Percentiles rank a stretch among this genome's conserved stretches.
Conservation (phyloP, 768 basidiomycete genomes). For the Wakefieldia striispora region DNA sequence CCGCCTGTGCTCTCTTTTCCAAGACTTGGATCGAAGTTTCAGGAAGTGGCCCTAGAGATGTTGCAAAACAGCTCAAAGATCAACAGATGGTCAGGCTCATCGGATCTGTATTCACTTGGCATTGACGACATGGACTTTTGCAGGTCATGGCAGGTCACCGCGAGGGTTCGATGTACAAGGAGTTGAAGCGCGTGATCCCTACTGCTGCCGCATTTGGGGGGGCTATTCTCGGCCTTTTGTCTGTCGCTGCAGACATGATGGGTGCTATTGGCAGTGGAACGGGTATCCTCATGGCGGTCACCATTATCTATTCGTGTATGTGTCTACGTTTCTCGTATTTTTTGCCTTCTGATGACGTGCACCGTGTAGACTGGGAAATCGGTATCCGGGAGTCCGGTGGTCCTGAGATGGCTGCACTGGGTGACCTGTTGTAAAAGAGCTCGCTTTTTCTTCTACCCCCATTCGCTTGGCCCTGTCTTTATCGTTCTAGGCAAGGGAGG, state of each 20-base stretch:
- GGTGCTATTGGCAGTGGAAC: constrained; percentile 96
- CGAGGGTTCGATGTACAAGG: constrained; percentile 99
- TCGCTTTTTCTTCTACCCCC: neutral
- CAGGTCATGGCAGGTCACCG: constrained; percentile 87
- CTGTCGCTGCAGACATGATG: constrained; percentile 90
- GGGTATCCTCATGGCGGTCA: constrained; percentile 96
- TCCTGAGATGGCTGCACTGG: constrained; percentile 78
- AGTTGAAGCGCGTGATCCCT: constrained; percentile 95
- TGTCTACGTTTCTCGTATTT: neutral
- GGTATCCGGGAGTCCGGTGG: constrained; percentile 78
- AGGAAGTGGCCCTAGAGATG: constrained; percentile 90
- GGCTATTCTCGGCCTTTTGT: constrained; percentile 90
- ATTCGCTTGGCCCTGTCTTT: constrained; percentile 1
- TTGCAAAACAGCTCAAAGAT: constrained; percentile 98
- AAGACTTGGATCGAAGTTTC: constrained; percentile 99
- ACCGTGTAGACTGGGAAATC: constrained; percentile 82
- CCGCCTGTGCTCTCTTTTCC: constrained; percentile 94
- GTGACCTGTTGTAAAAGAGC: constrained; percentile 62
- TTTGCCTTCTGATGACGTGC: neutral
- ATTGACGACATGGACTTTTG: neutral
- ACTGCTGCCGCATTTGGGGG: constrained; percentile 97
- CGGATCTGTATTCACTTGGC: neutral
- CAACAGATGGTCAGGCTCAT: constrained; percentile 78
- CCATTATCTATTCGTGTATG: constrained; percentile 85
- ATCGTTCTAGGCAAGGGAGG: constrained; percentile 12